Evolutionary conservation across 495 filamentous ascomycete species (phyloP).

Genomic region (Annulohypoxylon stygium): DNA sequence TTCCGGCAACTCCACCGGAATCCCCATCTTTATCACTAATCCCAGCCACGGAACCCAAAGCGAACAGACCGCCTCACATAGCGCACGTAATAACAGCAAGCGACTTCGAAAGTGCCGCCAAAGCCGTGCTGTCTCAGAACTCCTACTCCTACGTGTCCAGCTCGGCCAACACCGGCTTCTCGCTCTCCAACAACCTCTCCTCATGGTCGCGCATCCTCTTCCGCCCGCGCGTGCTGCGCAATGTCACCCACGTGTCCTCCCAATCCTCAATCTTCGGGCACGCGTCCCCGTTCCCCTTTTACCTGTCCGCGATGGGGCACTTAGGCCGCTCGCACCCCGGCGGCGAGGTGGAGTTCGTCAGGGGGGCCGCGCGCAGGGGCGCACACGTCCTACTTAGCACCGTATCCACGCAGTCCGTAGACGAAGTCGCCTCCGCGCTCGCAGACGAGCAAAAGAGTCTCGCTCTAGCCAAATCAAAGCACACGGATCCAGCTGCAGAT

Average conservation of each 20-base stretch:
- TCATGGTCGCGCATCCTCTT: slow-evolving; percentile 91
- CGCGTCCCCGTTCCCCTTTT: slow-evolving; percentile 79
- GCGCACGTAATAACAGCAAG: slow-evolving; percentile 42
- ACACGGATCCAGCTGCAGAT: not conserved
- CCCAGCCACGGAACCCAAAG: not conserved
- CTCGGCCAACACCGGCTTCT: slow-evolving; percentile 79
- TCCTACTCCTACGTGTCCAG: slow-evolving; percentile 89
- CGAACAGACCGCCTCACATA: slow-evolving; percentile 55
- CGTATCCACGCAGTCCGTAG: slow-evolving; percentile 54
- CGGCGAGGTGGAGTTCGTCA: slow-evolving; percentile 79
- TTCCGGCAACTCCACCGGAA: slow-evolving; percentile 46
- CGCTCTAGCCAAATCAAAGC: slow-evolving; percentile 53
- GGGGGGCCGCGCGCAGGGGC: slow-evolving; percentile 48
- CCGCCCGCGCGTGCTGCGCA: slow-evolving; percentile 78
- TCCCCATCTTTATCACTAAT: slow-evolving; percentile 48
- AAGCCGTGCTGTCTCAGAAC: slow-evolving; percentile 79
- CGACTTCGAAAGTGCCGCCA: slow-evolving; percentile 85
- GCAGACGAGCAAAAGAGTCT: slow-evolving; percentile 40
- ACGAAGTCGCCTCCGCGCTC: slow-evolving; percentile 55
- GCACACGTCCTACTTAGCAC: slow-evolving; percentile 59
- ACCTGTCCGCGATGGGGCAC: slow-evolving; percentile 83
- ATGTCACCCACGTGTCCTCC: slow-evolving; percentile 79
- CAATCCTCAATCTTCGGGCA: slow-evolving; percentile 81
- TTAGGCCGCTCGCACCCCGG: slow-evolving; percentile 73
- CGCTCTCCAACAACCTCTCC: slow-evolving; percentile 85